phyloP scores from a whole-genome alignment of 495 filamentous ascomycete species.

The Lichina pygmaea region DNA sequence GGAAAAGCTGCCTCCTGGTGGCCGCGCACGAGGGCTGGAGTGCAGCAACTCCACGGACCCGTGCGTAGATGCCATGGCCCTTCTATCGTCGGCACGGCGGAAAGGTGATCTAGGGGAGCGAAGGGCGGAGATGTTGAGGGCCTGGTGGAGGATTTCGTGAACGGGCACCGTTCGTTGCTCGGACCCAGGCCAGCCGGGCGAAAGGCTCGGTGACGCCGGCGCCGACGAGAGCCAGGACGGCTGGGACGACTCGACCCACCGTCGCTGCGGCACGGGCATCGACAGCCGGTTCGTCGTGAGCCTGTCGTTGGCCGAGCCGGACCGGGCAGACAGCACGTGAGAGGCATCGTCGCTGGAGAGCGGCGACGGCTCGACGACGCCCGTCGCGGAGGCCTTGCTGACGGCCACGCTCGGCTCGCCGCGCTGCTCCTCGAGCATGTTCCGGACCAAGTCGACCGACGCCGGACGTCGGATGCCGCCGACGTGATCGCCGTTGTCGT shows the following conservation, averaged over 20 bases:
- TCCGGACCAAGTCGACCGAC: conserved; percentile 27
- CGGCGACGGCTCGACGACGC: conserved; percentile 25
- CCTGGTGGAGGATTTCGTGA: conserved; percentile 11
- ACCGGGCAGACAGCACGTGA: background rate
- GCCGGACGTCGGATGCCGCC: conserved; percentile 14
- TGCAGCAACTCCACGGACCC: no score
- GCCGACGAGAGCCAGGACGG: background rate
- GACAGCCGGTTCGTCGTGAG: conserved; percentile 1
- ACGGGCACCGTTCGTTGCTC: background rate
- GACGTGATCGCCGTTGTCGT: background rate
- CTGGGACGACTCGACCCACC: background rate
- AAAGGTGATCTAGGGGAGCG: background rate
- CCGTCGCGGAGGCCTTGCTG: conserved; percentile 33
- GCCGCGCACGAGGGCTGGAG: no score
- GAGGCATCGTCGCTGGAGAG: conserved; percentile 15
- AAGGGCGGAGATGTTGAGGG: conserved; percentile 10
- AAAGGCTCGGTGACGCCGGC: background rate
- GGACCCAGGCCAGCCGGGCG: background rate
- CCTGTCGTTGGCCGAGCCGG: background rate
- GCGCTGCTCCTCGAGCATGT: conserved; percentile 29
- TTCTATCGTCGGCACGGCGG: background rate
- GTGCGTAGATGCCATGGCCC: no score
- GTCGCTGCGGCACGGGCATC: conserved; percentile 1
- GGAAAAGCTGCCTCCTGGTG: no score
- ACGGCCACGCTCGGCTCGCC: conserved; percentile 35